Evolutionary conservation across 1,284 basidiomycete genomes (phyloP).

Genomic region (Marasmius tenuissimus): DNA sequence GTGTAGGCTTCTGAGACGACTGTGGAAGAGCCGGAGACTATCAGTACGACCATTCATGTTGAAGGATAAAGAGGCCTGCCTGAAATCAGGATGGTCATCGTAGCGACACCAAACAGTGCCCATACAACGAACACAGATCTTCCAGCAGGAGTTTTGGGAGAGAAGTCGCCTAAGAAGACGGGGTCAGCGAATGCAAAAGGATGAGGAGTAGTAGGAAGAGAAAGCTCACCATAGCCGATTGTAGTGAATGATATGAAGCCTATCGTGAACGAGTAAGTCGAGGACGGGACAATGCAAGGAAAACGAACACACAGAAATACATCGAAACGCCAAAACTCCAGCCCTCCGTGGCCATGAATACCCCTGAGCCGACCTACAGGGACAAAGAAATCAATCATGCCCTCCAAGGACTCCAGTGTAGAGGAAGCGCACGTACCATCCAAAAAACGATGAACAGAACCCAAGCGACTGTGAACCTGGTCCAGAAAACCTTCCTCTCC

Average conservation of each 20-base stretch:
- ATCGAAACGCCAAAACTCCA: constrained; percentile 45
- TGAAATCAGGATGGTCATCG: constrained; percentile 73
- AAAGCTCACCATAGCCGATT: constrained; percentile 57
- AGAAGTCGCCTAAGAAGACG: constrained; percentile 47
- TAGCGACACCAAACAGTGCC: constrained; percentile 76
- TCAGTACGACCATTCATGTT: not conserved
- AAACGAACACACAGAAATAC: constrained; percentile 64
- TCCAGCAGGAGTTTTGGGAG: constrained; percentile 64
- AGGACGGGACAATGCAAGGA: constrained; percentile 4
- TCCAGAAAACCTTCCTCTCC: constrained; percentile 36
- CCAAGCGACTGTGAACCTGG: constrained; percentile 36
- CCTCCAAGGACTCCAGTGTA: not conserved
- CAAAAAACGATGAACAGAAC: constrained; percentile 42
- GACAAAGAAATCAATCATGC: not conserved
- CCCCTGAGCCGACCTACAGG: constrained; percentile 37
- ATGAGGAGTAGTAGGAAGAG: not conserved
- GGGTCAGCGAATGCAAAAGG: not conserved
- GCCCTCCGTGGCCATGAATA: constrained; percentile 41
- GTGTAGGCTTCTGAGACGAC: constrained; percentile 68
- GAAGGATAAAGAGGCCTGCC: constrained; percentile 38
- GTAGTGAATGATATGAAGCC: constrained; percentile 66
- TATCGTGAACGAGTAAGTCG: constrained; percentile 24
- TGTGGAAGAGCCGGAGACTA: constrained; percentile 17
- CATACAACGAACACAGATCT: constrained; percentile 80
- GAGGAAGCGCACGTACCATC: constrained; percentile 29